These are phyloP conservation scores for Jatropha podagrica DNA, from an alignment of 441 rosid genomes.

Conservation along the genomic window DNA sequence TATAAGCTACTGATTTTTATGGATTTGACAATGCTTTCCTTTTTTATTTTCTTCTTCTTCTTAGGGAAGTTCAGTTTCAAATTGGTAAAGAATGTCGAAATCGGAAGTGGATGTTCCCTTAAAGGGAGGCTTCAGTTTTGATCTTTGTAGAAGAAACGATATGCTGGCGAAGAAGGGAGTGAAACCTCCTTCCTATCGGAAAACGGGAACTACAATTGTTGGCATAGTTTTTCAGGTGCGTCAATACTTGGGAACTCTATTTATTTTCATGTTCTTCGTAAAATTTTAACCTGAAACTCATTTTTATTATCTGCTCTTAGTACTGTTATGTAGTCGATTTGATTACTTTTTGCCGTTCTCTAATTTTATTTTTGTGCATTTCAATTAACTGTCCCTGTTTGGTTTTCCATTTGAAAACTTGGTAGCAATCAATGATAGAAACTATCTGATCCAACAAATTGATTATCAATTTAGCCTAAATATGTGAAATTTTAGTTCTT, in stretches of 20 bases:
- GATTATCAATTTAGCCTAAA: background rate
- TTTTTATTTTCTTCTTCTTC: background rate
- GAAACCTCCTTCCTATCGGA: conserved; percentile 66
- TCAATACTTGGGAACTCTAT: background rate
- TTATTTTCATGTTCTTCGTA: background rate
- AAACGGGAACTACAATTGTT: conserved; percentile 97
- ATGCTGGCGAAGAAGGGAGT: conserved; percentile 75
- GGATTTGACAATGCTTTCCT: background rate
- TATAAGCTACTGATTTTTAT: background rate
- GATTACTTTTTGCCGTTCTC: background rate
- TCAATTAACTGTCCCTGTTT: no score
- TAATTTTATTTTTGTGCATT: no score
- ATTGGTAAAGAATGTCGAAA: conserved; percentile 39
- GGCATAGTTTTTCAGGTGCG: conserved; percentile 82
- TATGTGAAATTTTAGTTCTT: background rate
- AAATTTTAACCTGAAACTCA: background rate
- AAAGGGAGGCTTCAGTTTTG: conserved; percentile 88
- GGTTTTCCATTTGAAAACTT: no score
- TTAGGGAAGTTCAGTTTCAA: background rate
- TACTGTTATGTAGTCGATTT: background rate
- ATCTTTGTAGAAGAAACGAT: conserved; percentile 82
- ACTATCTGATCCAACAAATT: background rate
- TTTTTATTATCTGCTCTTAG: background rate
- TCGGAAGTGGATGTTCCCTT: conserved; percentile 51
- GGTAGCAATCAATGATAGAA: no score